Evolutionary conservation across 208 protist species (phyloP), one percentile per base, ranked within the genome.

Genomic region (Lotmaria passim): DNA sequence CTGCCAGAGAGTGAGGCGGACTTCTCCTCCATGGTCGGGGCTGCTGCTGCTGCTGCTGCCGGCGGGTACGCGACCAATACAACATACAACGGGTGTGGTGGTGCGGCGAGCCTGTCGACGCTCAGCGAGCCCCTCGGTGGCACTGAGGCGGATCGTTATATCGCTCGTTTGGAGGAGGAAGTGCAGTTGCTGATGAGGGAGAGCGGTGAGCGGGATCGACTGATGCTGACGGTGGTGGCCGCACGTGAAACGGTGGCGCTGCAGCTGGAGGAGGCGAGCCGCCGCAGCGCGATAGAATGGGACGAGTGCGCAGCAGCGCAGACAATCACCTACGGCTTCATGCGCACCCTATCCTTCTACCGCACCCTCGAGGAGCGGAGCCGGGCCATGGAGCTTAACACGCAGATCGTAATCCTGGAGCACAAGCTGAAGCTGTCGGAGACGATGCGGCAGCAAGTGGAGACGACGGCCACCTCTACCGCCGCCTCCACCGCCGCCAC

Each of bases 81-180:
- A n/a, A n/a, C n/a, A n/a, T n/a, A n/a, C n/a, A 51, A 33, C 59
- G 31, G 24, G 36, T 64, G 1, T 28, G 11, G 19, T 36, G 0
- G 21, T 3, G 0, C 31, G 44, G 30, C 28, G 59, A 64, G 21
- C 59, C 43, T 2, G 36, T 39, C 44, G 30, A 30, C 28, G 17
- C 43, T n/a, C 11, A 7, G 28, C 19, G 1, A 28, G 4, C 12
- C 41, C 7, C 11, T 64, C 17, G 30, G 30, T 30, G 69, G 38
- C 15, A 30, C 39, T 7, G 69, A 74, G 52, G 64, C 75, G 5
- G 75, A 81, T 50, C 69, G 66, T 6, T 81, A 81, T 30, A 75
- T 81, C 17, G 64, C 61, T 21, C 57, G 67, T 15, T 63, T 81
- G 0, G 75, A 81, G 59, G 69, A 81, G 33, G 75, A 81, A 44